Evolutionary conservation across 352 stramenopile genomes (phyloP), one percentile per base, ranked within the genome.

Genomic region (Phytophthora cactorum): DNA sequence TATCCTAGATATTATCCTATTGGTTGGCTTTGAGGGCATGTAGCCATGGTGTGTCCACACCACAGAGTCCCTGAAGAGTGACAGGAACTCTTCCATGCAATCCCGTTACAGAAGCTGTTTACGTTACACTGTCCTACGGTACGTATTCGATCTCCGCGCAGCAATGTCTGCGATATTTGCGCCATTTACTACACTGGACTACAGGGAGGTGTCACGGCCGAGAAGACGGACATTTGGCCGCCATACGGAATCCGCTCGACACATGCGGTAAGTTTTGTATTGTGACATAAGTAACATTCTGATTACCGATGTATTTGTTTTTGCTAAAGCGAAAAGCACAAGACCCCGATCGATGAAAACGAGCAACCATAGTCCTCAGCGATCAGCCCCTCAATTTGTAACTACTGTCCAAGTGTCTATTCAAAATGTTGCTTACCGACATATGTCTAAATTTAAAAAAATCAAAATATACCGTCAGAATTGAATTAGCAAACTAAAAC

Each of bases 141-240:
- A 1, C 12, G 46, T 0, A 68, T 68, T 28, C 52, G 51, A 2
- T 71, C 63, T 2, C 34, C 52, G 8, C 52, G 57, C 22, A 66
- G 45, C 39, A 75, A 75, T 25, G 46, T 68, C 2, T 69, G 57
- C n/a, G 45, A 63, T 31, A 46, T 63, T 2, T 61, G 50, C 55
- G 7, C 50, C 1, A 71, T 72, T 12, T 61, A 68, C 10, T n/a
- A 49, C 2, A 5, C 56, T 3, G 5, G 12, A 0, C 59, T 71
- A 39, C 34, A 29, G 2, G 28, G 25, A 4, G 51, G 41, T 0
- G 15, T 50, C 9, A 55, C 52, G 0, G 8, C 59, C 5, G 59
- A 75, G 2, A 43, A 55, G 22, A 63, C 62, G 6, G 68, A 32
- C 7, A 3, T 22, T 55, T 72, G 1, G 45, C 1, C 41, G 45